These are phyloP conservation scores for Sugiyamaella xylanicola DNA, from an alignment of 1,139 yeast species.

Conservation along the genomic window DNA sequence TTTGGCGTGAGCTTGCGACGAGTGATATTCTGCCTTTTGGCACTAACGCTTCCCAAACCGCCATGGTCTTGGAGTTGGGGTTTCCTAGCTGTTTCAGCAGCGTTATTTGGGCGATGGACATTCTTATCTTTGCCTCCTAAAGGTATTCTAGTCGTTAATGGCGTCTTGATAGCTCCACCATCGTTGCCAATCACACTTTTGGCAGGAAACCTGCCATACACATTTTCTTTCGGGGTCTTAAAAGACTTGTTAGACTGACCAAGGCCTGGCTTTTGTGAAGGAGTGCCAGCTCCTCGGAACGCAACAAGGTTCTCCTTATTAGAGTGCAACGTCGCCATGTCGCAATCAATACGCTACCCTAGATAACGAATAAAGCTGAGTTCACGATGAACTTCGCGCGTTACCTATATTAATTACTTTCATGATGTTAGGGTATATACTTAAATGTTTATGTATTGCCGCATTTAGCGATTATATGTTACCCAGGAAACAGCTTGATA, in stretches of 20 bases:
- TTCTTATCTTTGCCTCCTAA: conserved; percentile 36
- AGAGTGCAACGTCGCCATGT: conserved; percentile 27
- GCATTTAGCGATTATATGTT: not conserved
- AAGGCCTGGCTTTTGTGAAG: conserved; percentile 18
- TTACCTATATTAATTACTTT: not conserved
- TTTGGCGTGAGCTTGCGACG: conserved; percentile 12
- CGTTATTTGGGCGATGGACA: conserved; percentile 21
- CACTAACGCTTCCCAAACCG: conserved; percentile 1
- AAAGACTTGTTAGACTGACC: conserved; percentile 8
- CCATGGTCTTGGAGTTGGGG: conserved; percentile 7
- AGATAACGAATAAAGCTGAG: not conserved
- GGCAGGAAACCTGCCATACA: conserved; percentile 22
- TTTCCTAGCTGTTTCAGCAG: conserved; percentile 15
- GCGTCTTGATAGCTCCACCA: conserved; percentile 20
- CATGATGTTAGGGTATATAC: conserved; percentile 8
- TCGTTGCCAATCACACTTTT: conserved; percentile 2
- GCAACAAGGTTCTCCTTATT: conserved; percentile 34
- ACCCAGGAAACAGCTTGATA: not conserved
- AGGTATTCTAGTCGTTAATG: conserved; percentile 29
- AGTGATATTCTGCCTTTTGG: conserved; percentile 9
- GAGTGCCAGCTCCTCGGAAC: conserved; percentile 30
- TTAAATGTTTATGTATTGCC: conserved; percentile 10
- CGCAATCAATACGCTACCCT: not conserved
- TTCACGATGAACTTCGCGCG: not conserved
- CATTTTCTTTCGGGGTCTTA: conserved; percentile 22